A percentile compares a stretch with the other conserved stretches of the same genome.
These are phyloP conservation scores for Paracamarosporium sp. DNA, from an alignment of 2,329 filamentous ascomycete species.

Conservation along the genomic window DNA sequence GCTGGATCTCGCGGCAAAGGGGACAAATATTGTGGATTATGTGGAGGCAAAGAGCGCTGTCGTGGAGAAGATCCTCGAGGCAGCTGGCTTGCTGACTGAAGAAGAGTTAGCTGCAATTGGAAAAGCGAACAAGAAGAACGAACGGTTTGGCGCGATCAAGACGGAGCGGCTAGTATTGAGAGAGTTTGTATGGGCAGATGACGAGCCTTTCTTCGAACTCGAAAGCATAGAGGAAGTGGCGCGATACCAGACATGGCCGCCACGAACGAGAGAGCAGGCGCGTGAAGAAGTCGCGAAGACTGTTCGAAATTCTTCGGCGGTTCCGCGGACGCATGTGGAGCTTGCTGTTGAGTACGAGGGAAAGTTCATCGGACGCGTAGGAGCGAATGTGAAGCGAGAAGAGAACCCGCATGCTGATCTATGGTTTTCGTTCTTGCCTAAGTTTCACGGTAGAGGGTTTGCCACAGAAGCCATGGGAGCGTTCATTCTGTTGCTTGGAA, in stretches of 20 bases:
- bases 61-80: constrained; percentile 26
- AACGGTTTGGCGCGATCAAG: constrained; percentile 21
- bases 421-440: constrained; percentile 40
- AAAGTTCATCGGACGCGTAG: constrained; percentile 37
- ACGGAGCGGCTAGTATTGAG: constrained; percentile 33
- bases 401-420: constrained; percentile 24
- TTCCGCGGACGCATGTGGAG: constrained; percentile 30
- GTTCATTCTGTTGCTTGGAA: constrained; percentile 28
- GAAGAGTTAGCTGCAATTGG: constrained; percentile 29
- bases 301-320: constrained; percentile 20
- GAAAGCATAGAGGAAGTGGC: constrained; percentile 34
- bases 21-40: constrained; percentile 29
- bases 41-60: constrained; percentile 26
- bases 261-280: constrained; percentile 29
- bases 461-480: constrained; percentile 40
- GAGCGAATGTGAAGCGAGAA: constrained; percentile 22
- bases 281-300: constrained; percentile 23
- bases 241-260: constrained; percentile 34
- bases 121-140: constrained; percentile 21
- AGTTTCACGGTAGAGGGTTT: constrained; percentile 30
- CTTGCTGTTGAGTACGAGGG: constrained; percentile 33
- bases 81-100: constrained; percentile 18
- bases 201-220: constrained; percentile 25
- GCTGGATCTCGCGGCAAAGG: constrained; percentile 23
- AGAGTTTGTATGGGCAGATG: constrained; percentile 34